Evolutionary conservation across 148 eudicot species (phyloP), one percentile per base, ranked within the genome.

Genomic region (Chenopodium suecicum): DNA sequence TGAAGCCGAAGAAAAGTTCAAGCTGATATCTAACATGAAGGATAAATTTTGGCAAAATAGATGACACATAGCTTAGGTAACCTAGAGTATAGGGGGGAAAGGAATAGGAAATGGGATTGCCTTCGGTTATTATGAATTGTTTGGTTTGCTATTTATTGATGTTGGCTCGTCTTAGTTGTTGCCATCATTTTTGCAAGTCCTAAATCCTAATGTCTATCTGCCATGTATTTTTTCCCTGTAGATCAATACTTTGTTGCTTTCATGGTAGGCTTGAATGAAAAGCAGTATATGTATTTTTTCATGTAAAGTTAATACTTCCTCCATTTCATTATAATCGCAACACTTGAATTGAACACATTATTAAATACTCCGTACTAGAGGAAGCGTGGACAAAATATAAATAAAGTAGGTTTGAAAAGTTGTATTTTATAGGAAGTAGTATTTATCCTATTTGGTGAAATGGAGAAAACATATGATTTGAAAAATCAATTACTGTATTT

Each of bases 1-100:
- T 67, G 99, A 96, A 88, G 92, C 99, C 0, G 99, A 96, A 87
- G 99, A 96, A 84, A 96, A 88, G 72, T 96, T 96, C 85, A 96
- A 96, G 88, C 94, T 96, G 79, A 91, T 96, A 37, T 87, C 89
- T 54, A 91, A 91, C 79, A 90, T 96, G 92, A 96, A 92, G 90
- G 97, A 94, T 77, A 96, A 90, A 80, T 84, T 91, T 27, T 48
- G 66, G 70, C 16, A 0, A 62, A 37, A 54, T 76, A 84, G 73
- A 62, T 34, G 47, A n/a, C 73, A 13, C 3, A 4, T 9, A 2
- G 56, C 22, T 44, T 20, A 58, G 44, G 9, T 11, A 72, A 23
- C 1, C 44, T 58, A 71, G 56, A 0, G 2, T 50, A 9, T 50
- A 7, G 29, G n/a, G 27, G 34, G 23, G 5, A 12, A 32, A 47